phyloP scores from a whole-genome alignment of 2,329 filamentous ascomycete genomes.

The Penicillium sclerotigenum region DNA sequence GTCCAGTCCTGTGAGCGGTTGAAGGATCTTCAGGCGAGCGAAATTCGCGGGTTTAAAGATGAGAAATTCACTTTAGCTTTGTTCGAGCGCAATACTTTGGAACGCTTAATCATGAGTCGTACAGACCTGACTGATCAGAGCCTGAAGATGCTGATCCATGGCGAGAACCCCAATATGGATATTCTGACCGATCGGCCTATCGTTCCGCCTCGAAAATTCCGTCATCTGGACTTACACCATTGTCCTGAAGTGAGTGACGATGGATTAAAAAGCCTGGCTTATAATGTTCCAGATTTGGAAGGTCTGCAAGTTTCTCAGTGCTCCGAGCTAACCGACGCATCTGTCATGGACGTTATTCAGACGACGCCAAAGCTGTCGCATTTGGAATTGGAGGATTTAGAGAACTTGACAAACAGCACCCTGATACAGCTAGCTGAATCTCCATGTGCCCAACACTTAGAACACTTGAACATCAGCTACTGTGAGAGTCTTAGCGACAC shows the following conservation, averaged over 20 bases:
- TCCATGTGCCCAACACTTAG: conserved; percentile 67
- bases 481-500: conserved; percentile 81
- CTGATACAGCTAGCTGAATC: conserved; percentile 73
- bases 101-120: conserved; percentile 77
- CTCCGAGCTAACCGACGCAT: conserved; percentile 67
- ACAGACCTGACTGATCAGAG: conserved; percentile 72
- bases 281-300: conserved; percentile 74
- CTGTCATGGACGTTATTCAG: conserved; percentile 68
- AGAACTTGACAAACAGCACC: conserved; percentile 69
- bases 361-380: conserved; percentile 76
- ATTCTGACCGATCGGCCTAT: conserved; percentile 72
- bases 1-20: conserved; percentile 70
- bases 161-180: conserved; percentile 73
- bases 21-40: conserved; percentile 75
- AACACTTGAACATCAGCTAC: conserved; percentile 83
- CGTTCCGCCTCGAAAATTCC: conserved; percentile 72
- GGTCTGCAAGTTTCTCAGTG: conserved; percentile 81
- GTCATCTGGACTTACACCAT: conserved; percentile 79
- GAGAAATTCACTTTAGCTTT: conserved; percentile 68
- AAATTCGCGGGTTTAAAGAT: conserved; percentile 76
- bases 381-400: conserved; percentile 84
- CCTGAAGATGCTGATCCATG: conserved; percentile 71
- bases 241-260: conserved; percentile 70
- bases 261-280: conserved; percentile 68
- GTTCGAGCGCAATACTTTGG: conserved; percentile 76